These are phyloP conservation scores for Saturnispora galanensis DNA, from an alignment of 805 yeast genomes.

Conservation along the genomic window DNA sequence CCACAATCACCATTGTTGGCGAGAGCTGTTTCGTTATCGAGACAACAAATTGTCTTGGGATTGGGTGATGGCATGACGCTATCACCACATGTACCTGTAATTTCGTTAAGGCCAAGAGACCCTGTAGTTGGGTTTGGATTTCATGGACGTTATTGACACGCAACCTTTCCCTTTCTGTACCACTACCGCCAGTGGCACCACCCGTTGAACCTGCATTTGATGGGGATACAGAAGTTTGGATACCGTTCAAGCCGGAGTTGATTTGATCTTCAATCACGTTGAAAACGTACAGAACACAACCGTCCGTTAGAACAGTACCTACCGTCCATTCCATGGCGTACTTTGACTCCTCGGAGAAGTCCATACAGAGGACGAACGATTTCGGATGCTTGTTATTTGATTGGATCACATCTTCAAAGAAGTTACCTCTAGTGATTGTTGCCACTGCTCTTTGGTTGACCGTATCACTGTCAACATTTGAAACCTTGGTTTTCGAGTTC, in stretches of 20 bases:
- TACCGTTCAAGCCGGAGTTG: constrained; percentile 28
- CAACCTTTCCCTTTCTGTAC: constrained; percentile 27
- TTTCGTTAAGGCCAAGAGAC: constrained; percentile 51
- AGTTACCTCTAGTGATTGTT: constrained; percentile 60
- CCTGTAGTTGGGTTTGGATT: constrained; percentile 31
- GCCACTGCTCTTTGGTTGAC: constrained; percentile 52
- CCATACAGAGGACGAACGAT: constrained; percentile 70
- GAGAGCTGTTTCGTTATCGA: constrained; percentile 61
- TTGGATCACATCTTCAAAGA: constrained; percentile 35
- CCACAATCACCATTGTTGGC: constrained; percentile 67
- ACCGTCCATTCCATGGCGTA: constrained; percentile 84
- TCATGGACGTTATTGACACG: constrained; percentile 35
- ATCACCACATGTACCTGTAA: constrained; percentile 64
- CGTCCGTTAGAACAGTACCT: constrained; percentile 76
- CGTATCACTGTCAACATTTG: constrained; percentile 44
- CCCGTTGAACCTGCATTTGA: constrained; percentile 3
- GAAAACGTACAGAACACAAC: constrained; percentile 69
- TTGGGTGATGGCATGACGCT: constrained; percentile 68
- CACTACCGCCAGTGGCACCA: constrained; percentile 1
- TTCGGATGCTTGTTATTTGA: constrained; percentile 27
- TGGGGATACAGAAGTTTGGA: constrained; percentile 19
- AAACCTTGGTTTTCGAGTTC: constrained; percentile 43
- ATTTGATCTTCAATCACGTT: constrained; percentile 41
- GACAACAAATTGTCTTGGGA: constrained; percentile 59
- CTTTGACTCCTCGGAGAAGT: constrained; percentile 70